Base-by-base conservation (phyloP, 495 filamentous ascomycete species). In the Neurospora sp. region DNA sequence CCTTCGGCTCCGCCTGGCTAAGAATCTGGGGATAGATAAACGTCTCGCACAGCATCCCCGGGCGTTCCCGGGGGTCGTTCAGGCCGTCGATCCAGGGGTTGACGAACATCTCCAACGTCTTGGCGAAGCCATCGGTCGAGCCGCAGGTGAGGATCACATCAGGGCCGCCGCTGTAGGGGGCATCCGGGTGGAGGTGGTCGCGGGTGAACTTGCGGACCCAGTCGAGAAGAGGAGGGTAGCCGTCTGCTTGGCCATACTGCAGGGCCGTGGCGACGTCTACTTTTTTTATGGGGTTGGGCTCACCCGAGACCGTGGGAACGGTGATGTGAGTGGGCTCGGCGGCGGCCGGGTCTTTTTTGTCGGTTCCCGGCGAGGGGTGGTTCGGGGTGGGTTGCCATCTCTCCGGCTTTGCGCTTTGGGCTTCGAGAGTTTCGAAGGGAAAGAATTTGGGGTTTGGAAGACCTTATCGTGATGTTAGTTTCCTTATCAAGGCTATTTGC, bases 401-500 rank as follows among this genome's bases (percentile, higher is more conserved):
- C 22, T 90, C 82, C 11, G 94, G 89, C 37, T 87, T 87, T 12
- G 93, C 93, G 70, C 88, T 86, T 72, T 90, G 87, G n/a, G 93
- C 91, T 80, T 95, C 93, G 38, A 97, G 88, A 0, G 93, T 96
- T 72, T 97, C 94, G 80, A 92, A 97, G 18, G 94, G 94, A 78
- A 98, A 97, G 81, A 93, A 93, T 40, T 87, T 87, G 16, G 88
- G 81, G 80, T 94, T 91, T 27, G 94, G 94, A 16, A 96, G 87
- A 69, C 92, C 92, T 94, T 76, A 22, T 69, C 46, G 48, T 16
- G 53, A 8, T 35, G 53, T 66, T 66, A 66, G 27, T 66, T 35
- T 59, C 16, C 53, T 66, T 66, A 66, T 66, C 12, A 35, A 9
- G 14, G 4, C 1, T 31, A 12, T 35, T 66, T 22, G 35, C 5